phyloP scores from a whole-genome alignment of 257 asterid genomes.

The Mentha longifolia region DNA sequence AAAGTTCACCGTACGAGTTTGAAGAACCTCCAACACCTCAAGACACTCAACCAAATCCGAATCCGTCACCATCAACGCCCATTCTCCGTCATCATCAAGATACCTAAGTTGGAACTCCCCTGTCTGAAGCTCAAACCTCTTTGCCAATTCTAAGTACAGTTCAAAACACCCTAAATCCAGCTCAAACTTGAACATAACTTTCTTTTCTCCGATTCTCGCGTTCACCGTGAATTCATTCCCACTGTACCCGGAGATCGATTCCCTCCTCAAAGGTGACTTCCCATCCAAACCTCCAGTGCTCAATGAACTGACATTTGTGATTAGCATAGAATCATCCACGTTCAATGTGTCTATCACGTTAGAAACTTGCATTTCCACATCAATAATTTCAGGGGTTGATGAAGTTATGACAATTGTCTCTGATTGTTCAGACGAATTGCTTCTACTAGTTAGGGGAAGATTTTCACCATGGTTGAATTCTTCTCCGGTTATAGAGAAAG shows the following conservation, averaged over 20 bases:
- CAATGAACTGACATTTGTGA: slow-evolving; percentile 50
- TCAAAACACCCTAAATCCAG: slow-evolving; percentile 50
- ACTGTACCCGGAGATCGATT: slow-evolving; percentile 36
- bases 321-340: slow-evolving; percentile 45
- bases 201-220: slow-evolving; percentile 64
- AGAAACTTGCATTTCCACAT: slow-evolving; percentile 45
- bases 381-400: slow-evolving; percentile 23
- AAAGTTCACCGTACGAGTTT: slow-evolving; percentile 53
- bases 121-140: slow-evolving; percentile 55
- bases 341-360: slow-evolving; percentile 54
- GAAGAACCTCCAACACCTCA: slow-evolving; percentile 58
- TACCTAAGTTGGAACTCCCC: slow-evolving; percentile 70
- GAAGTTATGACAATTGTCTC: slow-evolving; percentile 28
- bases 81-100: slow-evolving; percentile 75
- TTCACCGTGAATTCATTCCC: slow-evolving; percentile 52
- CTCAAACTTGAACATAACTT: slow-evolving; percentile 67
- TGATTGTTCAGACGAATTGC: not conserved
- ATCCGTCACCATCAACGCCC: slow-evolving; percentile 78
- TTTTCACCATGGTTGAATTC: slow-evolving; percentile 34
- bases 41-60: slow-evolving; percentile 69
- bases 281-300: slow-evolving; percentile 46
- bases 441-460: slow-evolving; percentile 22
- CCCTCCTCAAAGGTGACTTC: slow-evolving; percentile 27
- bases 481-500: slow-evolving; percentile 19
- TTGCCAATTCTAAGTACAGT: slow-evolving; percentile 64